Evolutionary conservation across 345 rosid genomes (phyloP), one percentile per base, ranked within the genome.

Genomic region (Boechera stricta): DNA sequence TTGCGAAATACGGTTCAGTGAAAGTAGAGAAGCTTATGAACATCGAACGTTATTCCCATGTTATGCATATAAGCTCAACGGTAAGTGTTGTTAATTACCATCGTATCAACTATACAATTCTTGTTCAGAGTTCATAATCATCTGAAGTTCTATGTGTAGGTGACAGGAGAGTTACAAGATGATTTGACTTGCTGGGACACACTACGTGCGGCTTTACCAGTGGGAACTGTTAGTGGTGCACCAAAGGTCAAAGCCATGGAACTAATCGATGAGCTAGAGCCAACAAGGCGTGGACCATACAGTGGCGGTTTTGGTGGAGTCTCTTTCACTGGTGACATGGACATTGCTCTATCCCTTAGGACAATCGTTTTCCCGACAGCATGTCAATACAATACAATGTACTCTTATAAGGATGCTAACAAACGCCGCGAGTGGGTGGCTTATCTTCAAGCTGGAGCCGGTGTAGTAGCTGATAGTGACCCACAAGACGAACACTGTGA

Each of bases 171-270:
- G 81, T 70, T 92, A 71, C 84, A 84, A 15, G 94, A 94, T 59
- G 54, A 83, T 74, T 84, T 90, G 39, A 84, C 86, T 57, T 79
- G 91, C 78, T 92, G 98, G 98, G 97, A 94, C 74, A 91, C 81
- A 10, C 79, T 92, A 42, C 82, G 86, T 6, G 89, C 96, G 62
- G 96, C 98, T 5, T 67, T 94, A 53, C 97, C 99, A 0, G 97
- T 92, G 7, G 98, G 99, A 78, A 94, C 96, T 4, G 97, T 89
- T 47, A 92, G 95, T 11, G 91, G 98, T 32, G 97, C 95, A n/a
- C 98, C 98, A 41, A 94, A 94, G 88, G 97, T 89, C 32, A 92
- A 84, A 79, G 97, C 97, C 15, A 94, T 92, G 99, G 97, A 94
- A 70, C 80, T 94, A 32, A 88, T 92, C 5, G 97, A 94, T 49